A percentile compares a stretch with the other conserved stretches of the same genome.
Conservation (phyloP, 2,329 filamentous ascomycete genomes). For the Cordyceps fumosorosea region DNA sequence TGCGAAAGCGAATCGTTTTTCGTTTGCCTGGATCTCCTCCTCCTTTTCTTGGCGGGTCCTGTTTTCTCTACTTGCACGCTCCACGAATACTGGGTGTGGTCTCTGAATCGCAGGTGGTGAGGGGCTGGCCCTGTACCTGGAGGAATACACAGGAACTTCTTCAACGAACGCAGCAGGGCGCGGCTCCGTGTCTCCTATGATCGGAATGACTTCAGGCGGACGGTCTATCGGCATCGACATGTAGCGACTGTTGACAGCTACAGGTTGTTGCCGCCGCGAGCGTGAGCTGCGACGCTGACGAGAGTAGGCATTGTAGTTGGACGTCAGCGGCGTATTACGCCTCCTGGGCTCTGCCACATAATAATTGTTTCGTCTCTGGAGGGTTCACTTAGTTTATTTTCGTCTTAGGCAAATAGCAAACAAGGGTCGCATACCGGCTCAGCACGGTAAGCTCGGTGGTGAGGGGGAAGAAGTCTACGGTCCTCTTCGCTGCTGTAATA, state of each 20-base stretch:
- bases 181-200: neutral
- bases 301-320: neutral
- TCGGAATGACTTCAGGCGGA: neutral
- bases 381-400: neutral
- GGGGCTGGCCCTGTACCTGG: neutral
- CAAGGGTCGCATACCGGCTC: neutral
- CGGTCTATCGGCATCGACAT: neutral
- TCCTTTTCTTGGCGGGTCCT: neutral
- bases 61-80: neutral
- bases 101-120: neutral
- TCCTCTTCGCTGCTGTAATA: conserved; percentile 6
- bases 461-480: neutral
- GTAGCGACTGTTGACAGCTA: neutral
- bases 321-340: neutral
- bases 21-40: neutral
- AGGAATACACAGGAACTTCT: neutral
- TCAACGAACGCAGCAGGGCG: neutral
- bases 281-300: neutral
- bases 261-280: neutral
- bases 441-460: neutral
- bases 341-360: neutral
- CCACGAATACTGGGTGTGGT: neutral
- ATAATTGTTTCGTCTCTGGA: neutral
- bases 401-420: neutral
- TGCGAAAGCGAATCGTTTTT: neutral